A percentile compares a stretch with the other conserved stretches of the same genome.
Conservation (phyloP, 2,329 filamentous ascomycete genomes). For the Emericellopsis cladophorae region DNA sequence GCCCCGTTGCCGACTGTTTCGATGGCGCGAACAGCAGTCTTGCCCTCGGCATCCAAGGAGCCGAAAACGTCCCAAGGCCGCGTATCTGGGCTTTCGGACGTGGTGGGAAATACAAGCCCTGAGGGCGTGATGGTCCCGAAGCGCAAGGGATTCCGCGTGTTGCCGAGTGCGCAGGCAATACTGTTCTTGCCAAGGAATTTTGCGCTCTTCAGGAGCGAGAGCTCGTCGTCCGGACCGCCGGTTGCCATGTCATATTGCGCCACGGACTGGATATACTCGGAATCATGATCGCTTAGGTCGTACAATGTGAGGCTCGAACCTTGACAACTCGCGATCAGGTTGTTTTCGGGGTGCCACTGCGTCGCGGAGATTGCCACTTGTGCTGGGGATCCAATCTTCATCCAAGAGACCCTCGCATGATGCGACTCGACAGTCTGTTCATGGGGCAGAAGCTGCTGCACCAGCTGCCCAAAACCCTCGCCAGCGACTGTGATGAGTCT, state of each 20-base stretch:
- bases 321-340: slow-evolving; percentile 17
- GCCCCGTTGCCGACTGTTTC: slow-evolving; percentile 26
- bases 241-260: slow-evolving; percentile 13
- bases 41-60: slow-evolving; percentile 8
- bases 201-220: slow-evolving; percentile 15
- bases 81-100: slow-evolving; percentile 6
- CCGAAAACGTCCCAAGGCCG: slow-evolving; percentile 2
- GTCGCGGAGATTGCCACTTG: slow-evolving; percentile 18
- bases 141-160: slow-evolving; percentile 27
- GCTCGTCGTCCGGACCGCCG: slow-evolving; percentile 7
- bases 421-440: neutral
- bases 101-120: slow-evolving; percentile 23
- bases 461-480: slow-evolving; percentile 13
- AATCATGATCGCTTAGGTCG: slow-evolving; percentile 8
- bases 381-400: slow-evolving; percentile 10
- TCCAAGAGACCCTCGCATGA: neutral
- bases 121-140: slow-evolving; percentile 32
- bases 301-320: slow-evolving; percentile 16
- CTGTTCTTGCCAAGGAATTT: slow-evolving; percentile 33
- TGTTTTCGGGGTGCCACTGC: slow-evolving; percentile 16
- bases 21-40: slow-evolving; percentile 29
- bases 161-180: slow-evolving; percentile 31
- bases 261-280: slow-evolving; percentile 6
- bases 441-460: slow-evolving; percentile 8
- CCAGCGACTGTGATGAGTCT: slow-evolving; percentile 17